Evolutionary conservation across 1,284 basidiomycete species (phyloP).

Genomic region (Irpex sp.): DNA sequence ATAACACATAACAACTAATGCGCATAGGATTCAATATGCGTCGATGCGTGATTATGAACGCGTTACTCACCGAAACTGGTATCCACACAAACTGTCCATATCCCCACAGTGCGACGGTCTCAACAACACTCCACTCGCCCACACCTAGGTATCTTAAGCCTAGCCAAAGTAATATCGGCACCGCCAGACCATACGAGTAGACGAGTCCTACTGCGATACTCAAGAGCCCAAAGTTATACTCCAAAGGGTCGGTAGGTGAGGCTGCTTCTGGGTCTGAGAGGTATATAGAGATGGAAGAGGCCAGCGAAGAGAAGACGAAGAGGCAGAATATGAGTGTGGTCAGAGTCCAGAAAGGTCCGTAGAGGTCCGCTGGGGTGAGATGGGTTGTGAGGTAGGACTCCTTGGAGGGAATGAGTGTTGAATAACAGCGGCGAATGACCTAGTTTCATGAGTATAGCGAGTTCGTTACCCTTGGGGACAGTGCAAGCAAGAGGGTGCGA

Average conservation of each 20-base stretch:
- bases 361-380: slow-evolving; percentile 70
- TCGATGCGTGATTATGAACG: neutral
- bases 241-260: slow-evolving; percentile 36
- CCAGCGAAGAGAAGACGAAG: slow-evolving; percentile 89
- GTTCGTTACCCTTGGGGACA: neutral
- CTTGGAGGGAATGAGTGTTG: slow-evolving; percentile 64
- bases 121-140: slow-evolving; percentile 81
- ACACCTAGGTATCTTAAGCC: slow-evolving; percentile 81
- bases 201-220: slow-evolving; percentile 80
- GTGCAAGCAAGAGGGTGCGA: neutral
- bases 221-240: slow-evolving; percentile 83
- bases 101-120: slow-evolving; percentile 74
- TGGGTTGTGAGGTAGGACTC: slow-evolving; percentile 54
- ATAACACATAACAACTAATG: slow-evolving; percentile 77
- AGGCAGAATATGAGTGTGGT: slow-evolving; percentile 89
- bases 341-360: slow-evolving; percentile 94
- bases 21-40: no score
- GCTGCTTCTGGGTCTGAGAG: slow-evolving; percentile 53
- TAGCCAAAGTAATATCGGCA: slow-evolving; percentile 80
- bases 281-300: slow-evolving; percentile 79
- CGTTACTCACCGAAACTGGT: slow-evolving; percentile 61
- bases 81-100: slow-evolving; percentile 78
- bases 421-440: slow-evolving; percentile 71
- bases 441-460: slow-evolving; percentile 21
- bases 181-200: slow-evolving; percentile 79